Conservation (phyloP, 352 stramenopile species). For the Pythium grandisporangium region DNA sequence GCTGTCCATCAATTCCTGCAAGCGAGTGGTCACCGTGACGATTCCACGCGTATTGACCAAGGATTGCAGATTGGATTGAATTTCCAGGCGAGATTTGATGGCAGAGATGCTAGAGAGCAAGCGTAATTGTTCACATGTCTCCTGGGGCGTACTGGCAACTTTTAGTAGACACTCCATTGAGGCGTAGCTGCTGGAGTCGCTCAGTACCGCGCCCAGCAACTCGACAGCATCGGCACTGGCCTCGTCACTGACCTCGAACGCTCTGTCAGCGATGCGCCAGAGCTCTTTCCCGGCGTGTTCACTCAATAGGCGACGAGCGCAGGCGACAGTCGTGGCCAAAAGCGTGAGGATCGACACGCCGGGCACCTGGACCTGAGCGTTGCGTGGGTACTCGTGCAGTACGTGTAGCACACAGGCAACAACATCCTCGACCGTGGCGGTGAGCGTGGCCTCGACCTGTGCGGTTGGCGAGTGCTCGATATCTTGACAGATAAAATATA, state of each 20-base stretch:
- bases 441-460: conserved; percentile 13
- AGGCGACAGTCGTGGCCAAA: conserved; percentile 13
- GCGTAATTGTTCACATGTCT: conserved; percentile 2
- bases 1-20: conserved; percentile 2
- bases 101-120: conserved; percentile 1
- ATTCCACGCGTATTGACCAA: conserved; percentile 1
- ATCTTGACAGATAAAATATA: conserved; percentile 26
- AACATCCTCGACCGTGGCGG: conserved; percentile 13
- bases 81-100: conserved; percentile 6
- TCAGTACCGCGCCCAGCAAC: conserved; percentile 26
- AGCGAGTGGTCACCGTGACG: conserved; percentile 2
- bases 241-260: conserved; percentile 16
- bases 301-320: conserved; percentile 17
- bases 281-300: conserved; percentile 2
- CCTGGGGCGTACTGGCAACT: not conserved
- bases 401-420: no score
- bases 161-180: conserved; percentile 2
- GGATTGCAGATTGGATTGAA: conserved; percentile 2
- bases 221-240: conserved; percentile 23
- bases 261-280: conserved; percentile 20
- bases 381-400: conserved; percentile 24
- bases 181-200: conserved; percentile 12
- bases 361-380: conserved; percentile 33
- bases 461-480: not conserved
- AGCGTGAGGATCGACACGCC: conserved; percentile 43